Evolutionary conservation across 73 alveolate species (phyloP).

Genomic region (Paramecium bursaria): DNA sequence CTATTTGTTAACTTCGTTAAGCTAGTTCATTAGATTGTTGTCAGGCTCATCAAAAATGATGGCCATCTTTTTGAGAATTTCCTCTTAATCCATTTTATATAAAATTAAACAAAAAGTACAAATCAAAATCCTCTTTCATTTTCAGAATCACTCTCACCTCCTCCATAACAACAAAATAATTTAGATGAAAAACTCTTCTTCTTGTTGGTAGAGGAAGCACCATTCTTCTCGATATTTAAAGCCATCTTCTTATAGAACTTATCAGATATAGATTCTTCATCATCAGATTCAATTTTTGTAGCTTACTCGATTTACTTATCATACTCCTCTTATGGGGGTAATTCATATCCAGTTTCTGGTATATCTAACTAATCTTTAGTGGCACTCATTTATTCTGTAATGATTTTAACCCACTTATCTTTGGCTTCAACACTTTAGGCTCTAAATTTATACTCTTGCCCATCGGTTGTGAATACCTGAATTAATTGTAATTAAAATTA

Average conservation of each 20-base stretch:
- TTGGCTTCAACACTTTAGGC: not conserved
- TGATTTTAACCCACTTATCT: conserved; percentile 21
- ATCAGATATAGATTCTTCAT: conserved; percentile 28
- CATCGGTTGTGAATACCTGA: conserved; percentile 42
- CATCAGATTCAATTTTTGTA: not conserved
- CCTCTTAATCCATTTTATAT: conserved; percentile 8
- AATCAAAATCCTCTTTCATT: conserved; percentile 14
- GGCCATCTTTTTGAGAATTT: conserved; percentile 32
- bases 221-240: not conserved
- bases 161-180: not conserved
- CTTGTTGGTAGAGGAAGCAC: too few species aligned
- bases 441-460: conserved; percentile 7
- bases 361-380: conserved; percentile 2
- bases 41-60: conserved; percentile 53
- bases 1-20: conserved; percentile 37
- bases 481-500: not conserved
- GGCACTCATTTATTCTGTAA: not conserved
- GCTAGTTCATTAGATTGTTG: conserved; percentile 1
- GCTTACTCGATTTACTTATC: not conserved
- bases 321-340: conserved; percentile 18
- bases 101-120: not conserved
- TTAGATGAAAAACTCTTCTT: conserved; percentile 18
- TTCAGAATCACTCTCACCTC: not conserved
- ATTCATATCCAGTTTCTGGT: conserved; percentile 15
- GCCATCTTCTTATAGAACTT: conserved; percentile 50